Evolutionary conservation across 768 basidiomycete species (phyloP).

Genomic region (Amylocystis lapponica): DNA sequence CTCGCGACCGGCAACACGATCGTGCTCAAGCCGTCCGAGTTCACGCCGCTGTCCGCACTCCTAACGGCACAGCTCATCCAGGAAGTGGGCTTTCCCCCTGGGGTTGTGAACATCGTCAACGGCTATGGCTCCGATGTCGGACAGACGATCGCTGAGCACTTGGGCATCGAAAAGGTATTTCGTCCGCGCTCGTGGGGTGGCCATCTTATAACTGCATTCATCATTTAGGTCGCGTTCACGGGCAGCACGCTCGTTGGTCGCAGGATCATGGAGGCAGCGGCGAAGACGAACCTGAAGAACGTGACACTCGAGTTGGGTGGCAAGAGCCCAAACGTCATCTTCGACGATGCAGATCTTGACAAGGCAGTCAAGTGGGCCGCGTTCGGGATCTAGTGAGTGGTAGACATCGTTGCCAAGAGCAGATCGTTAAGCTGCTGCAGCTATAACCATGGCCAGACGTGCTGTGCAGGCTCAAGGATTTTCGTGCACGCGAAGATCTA

Average conservation of each 20-base stretch:
- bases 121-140: constrained; percentile 54
- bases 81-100: constrained; percentile 58
- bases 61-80: constrained; percentile 37
- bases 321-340: constrained; percentile 58
- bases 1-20: constrained; percentile 58
- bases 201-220: background rate
- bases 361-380: constrained; percentile 53
- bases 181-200: background rate
- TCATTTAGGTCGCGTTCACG: constrained; percentile 53
- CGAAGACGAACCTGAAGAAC: constrained; percentile 58
- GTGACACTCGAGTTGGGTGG: constrained; percentile 74
- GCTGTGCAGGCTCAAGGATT: constrained; percentile 77
- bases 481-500: constrained; percentile 78
- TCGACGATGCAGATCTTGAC: constrained; percentile 56
- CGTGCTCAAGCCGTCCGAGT: constrained; percentile 63
- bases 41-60: constrained; percentile 55
- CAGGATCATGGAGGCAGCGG: constrained; percentile 55
- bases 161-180: constrained; percentile 46
- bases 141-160: constrained; percentile 49
- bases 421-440: constrained; percentile 29
- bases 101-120: constrained; percentile 55
- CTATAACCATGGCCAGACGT: constrained; percentile 73
- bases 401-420: too few relatives aligned
- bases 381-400: constrained; percentile 55
- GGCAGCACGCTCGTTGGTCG: constrained; percentile 64